Evolutionary conservation across 2,329 filamentous ascomycete species (phyloP), one percentile per base, ranked within the genome.

Genomic region (Colletotrichum eremochloae): DNA sequence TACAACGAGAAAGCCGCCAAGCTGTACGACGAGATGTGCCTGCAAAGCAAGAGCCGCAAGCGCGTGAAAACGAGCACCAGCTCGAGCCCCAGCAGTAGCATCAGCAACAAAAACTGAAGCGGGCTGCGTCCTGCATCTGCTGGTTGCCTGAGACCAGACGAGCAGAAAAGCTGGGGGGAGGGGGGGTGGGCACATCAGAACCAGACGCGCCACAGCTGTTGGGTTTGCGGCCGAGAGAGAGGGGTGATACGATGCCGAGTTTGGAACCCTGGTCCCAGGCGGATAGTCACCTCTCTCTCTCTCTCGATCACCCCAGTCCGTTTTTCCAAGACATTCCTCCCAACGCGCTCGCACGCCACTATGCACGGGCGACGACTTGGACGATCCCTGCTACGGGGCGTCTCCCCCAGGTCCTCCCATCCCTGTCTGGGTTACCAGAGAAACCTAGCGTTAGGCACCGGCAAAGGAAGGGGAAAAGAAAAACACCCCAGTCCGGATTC

Each of bases 21-120:
- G 60, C 46, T 74, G 24, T 74, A 74, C 64, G 73, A 74, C 63
- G 71, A 73, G 67, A 67, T 74, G 67, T 74, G 73, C 67, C 68
- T 71, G 63, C 71, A 74, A 56, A 74, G 73, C 73, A 74, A 74
- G 71, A 73, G 67, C 60, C 73, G 73, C 71, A 74, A 74, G 64
- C 69, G 69, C 53, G 69, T 72, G 65, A 72, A 72, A 53, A 68
- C 69, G 24, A 60, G 60, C 69, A 72, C 64, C 52, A 63, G 65
- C 69, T 57, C 60, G 24, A 65, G 61, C 33, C 56, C 62, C 55
- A 69, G 69, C 69, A 72, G 69, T 24, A 68, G 53, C 65, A n/a
- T 44, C 67, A 61, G 69, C 69, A 55, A 60, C 58, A 72, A 69
- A 53, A 68, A 68, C 60, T 72, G 60, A 72, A 24, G n/a, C 11